Conservation (phyloP, 805 yeast genomes). For the Lachancea meyersii region DNA sequence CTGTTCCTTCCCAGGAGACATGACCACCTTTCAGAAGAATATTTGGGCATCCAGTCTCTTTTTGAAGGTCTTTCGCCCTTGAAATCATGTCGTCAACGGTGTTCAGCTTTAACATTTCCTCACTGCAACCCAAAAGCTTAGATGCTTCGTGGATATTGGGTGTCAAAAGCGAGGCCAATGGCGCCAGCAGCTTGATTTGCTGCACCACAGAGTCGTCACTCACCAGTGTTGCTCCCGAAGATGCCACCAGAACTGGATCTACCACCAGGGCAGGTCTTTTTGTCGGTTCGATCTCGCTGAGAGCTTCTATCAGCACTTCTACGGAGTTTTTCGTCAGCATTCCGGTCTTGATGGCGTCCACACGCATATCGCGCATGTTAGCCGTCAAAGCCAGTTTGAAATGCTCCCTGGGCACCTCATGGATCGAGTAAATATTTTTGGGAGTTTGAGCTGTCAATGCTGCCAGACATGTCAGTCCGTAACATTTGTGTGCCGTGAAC, state of each 20-base stretch:
- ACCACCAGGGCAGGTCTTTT: conserved; percentile 45
- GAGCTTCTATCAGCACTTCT: conserved; percentile 36
- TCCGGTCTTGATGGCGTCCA: conserved; percentile 73
- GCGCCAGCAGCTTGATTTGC: conserved; percentile 43
- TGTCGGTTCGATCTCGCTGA: conserved; percentile 28
- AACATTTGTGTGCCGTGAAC: conserved; percentile 65
- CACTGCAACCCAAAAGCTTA: conserved; percentile 24
- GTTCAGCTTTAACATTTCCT: conserved; percentile 21
- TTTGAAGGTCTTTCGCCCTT: conserved; percentile 37
- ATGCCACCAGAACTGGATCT: conserved; percentile 82
- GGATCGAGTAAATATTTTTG: conserved; percentile 37
- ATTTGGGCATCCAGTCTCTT: conserved; percentile 39
- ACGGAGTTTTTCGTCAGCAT: conserved; percentile 58
- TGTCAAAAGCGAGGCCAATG: conserved; percentile 55
- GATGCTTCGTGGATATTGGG: conserved; percentile 72
- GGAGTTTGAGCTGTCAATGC: conserved; percentile 78
- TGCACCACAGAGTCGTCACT: conserved; percentile 38
- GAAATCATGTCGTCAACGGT: conserved; percentile 37
- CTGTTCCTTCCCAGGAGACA: conserved; percentile 37
- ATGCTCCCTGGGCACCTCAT: conserved; percentile 38
- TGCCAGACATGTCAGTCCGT: conserved; percentile 69
- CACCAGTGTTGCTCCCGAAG: conserved; percentile 62
- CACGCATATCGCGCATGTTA: conserved; percentile 53
- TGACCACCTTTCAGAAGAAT: conserved; percentile 82
- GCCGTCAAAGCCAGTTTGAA: conserved; percentile 46